These are phyloP conservation scores for Pythium rishiriense DNA, from an alignment of 352 stramenopile genomes.

Conservation along the genomic window DNA sequence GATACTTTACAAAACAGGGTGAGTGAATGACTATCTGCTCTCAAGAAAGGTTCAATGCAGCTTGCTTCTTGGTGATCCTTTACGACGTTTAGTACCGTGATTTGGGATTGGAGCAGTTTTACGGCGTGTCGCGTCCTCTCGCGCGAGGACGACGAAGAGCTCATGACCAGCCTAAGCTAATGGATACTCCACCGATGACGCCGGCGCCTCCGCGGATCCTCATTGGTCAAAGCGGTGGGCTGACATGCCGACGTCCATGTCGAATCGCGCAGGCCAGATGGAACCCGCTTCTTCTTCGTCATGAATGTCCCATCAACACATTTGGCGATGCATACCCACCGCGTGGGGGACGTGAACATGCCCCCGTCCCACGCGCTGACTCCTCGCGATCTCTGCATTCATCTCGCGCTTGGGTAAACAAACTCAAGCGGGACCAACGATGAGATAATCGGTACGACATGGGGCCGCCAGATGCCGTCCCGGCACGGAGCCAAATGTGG, in stretches of 20 bases:
- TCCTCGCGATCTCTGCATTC: neutral
- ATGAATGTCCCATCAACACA: neutral
- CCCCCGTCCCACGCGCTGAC: neutral
- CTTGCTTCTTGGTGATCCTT: no score
- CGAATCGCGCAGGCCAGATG: neutral
- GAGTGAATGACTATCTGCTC: no score
- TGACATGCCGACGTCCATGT: neutral
- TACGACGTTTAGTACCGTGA: no score
- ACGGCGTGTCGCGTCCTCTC: neutral
- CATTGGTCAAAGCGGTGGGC: neutral
- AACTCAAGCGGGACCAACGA: no score
- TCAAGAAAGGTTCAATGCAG: no score
- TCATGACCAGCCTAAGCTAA: slow-evolving; percentile 1
- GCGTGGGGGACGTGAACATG: neutral
- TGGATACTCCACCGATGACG: neutral
- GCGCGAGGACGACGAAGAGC: neutral
- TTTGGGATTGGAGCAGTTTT: no score
- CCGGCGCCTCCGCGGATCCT: neutral
- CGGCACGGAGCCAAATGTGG: no score
- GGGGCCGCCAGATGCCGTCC: no score
- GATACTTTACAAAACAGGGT: neutral
- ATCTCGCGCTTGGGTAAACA: neutral
- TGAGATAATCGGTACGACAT: no score
- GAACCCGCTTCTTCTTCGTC: neutral
- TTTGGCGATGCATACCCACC: neutral